Evolutionary conservation across 1,284 basidiomycete species (phyloP), one percentile per base, ranked within the genome.

Genomic region (Ceraceosorus guamensis): DNA sequence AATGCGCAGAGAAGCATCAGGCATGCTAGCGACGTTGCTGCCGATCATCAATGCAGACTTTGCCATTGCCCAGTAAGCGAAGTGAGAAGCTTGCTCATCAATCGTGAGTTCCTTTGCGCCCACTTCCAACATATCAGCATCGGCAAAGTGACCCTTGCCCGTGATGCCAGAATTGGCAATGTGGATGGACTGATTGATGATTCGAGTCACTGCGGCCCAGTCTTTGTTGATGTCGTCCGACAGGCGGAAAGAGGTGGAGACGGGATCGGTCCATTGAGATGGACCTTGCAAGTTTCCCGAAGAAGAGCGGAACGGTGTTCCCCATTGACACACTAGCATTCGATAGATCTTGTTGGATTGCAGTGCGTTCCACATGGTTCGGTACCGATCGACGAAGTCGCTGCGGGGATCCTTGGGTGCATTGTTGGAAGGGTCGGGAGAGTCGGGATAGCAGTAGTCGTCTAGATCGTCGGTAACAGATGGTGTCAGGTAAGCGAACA

Each of bases 301-400:
- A n/a, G n/a, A n/a, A 16, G 41, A 11, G 30, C 48, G 55, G 34
- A 54, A 63, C 18, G 60, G 34, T 6, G 59, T 49, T 59, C 76
- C 80, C 71, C 80, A 81, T 57, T 81, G 81, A 78, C 81, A 82
- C 0, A 80, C 76, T 55, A 81, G 84, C 3, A 83, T 74, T 46
- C 83, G 80, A 1, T 79, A 77, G 51, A 64, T 79, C 4, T 78
- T 79, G 0, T 81, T 82, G 0, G 77, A 77, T 46, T 73, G 73
- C 10, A 84, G 71, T 0, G 82, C 82, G 46, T 81, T 77, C 54
- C 78, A 70, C 83, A 84, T 84, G 4, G 78, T 74, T 5, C 80
- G 79, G 1, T 77, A 73, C 18, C 77, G 78, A 11, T 57, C 44
- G 14, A 62, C 56, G 41, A 66, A 66, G 35, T 63, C 61, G 24